phyloP scores from a whole-genome alignment of 192 early-diverging fungal genomes.

The Glomus cerebriforme region DNA sequence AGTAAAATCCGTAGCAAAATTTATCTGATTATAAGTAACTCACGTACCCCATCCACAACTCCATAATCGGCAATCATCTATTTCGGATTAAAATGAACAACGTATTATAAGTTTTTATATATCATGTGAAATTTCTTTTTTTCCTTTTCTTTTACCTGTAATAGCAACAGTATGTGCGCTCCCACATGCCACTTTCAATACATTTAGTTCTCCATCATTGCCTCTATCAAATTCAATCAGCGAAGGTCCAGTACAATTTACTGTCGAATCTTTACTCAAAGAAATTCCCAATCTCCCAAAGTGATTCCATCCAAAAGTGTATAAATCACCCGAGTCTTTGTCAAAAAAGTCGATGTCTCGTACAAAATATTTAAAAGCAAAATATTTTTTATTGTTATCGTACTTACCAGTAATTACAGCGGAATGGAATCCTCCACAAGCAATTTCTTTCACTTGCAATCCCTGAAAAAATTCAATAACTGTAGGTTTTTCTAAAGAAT shows the following conservation, averaged over 20 bases:
- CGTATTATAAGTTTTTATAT: neutral
- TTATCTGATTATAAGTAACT: neutral
- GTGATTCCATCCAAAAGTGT: constrained; percentile 46
- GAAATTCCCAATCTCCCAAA: constrained; percentile 39
- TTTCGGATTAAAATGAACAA: neutral
- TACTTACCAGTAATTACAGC: constrained; percentile 19
- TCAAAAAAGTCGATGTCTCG: neutral
- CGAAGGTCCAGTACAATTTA: constrained; percentile 38
- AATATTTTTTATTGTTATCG: neutral
- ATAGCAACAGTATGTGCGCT: constrained; percentile 37
- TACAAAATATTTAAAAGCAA: neutral
- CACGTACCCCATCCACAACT: constrained; percentile 27
- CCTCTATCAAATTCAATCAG: constrained; percentile 37
- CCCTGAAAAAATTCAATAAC: constrained; percentile 41
- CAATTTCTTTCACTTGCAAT: constrained; percentile 36
- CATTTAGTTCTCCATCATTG: constrained; percentile 16
- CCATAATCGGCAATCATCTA: constrained; percentile 5
- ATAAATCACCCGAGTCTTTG: constrained; percentile 43
- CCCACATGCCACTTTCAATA: constrained; percentile 40
- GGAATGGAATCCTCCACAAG: constrained; percentile 39
- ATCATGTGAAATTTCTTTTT: too few relatives aligned
- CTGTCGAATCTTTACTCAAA: neutral
- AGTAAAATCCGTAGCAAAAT: neutral
- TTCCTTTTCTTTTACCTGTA: constrained; percentile 35
- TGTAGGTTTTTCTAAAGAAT: constrained; percentile 33